Evolutionary conservation across 768 basidiomycete species (phyloP).

Genomic region (Trametes sanguinea): DNA sequence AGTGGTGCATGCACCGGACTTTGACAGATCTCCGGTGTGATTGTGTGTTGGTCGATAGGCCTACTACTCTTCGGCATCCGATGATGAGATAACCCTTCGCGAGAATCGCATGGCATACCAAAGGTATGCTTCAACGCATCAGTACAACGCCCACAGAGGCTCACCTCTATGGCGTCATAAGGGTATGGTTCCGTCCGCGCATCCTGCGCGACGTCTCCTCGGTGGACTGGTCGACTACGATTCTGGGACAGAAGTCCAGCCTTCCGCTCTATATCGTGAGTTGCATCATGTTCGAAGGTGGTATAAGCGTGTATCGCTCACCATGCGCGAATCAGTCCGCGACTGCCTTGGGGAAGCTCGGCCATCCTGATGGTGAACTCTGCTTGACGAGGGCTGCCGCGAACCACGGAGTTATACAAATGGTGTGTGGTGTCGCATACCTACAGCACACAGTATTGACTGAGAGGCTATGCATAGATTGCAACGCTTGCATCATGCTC

Average conservation of each 20-base stretch:
- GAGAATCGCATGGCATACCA: slow-evolving; percentile 94
- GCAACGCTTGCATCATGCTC: slow-evolving; percentile 96
- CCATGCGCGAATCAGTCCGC: slow-evolving; percentile 47
- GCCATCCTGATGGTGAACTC: slow-evolving; percentile 95
- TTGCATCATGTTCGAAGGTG: slow-evolving; percentile 69
- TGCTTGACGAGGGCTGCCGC: slow-evolving; percentile 87
- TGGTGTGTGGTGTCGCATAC: slow-evolving; percentile 42
- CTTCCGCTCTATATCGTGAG: slow-evolving; percentile 86
- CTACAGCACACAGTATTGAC: background rate
- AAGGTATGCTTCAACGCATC: slow-evolving; percentile 45
- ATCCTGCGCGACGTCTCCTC: slow-evolving; percentile 75
- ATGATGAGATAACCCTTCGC: slow-evolving; percentile 88
- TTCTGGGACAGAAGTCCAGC: slow-evolving; percentile 71
- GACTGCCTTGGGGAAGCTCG: slow-evolving; percentile 89
- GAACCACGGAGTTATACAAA: slow-evolving; percentile 73
- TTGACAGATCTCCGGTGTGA: too few relatives aligned
- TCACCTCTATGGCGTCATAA: slow-evolving; percentile 16
- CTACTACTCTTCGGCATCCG: slow-evolving; percentile 94
- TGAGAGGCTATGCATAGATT: slow-evolving; percentile 54
- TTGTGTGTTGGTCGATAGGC: slow-evolving; percentile 43
- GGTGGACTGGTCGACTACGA: slow-evolving; percentile 84
- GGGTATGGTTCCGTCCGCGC: slow-evolving; percentile 38
- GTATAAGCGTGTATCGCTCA: slow-evolving; percentile 46
- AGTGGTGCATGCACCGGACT: too few relatives aligned
- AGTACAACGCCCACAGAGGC: background rate